Conservation (phyloP, 371 early-diverging fungal genomes). For the Chytridium lagenaria region DNA sequence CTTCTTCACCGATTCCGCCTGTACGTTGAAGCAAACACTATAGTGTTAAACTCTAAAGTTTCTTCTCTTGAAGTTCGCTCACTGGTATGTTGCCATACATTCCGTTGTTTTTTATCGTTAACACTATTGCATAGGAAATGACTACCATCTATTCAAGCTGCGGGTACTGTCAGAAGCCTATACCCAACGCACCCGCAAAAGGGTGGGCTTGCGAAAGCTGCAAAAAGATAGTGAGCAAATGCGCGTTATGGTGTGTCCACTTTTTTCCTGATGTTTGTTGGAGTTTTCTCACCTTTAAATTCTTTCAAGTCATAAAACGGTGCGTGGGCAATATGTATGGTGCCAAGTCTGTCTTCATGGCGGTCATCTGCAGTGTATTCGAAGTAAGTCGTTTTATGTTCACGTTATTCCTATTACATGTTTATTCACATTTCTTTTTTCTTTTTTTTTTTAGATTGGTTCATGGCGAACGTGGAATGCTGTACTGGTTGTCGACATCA, state of each 20-base stretch:
- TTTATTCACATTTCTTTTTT: not conserved
- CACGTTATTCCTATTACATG: not conserved
- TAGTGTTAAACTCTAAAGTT: slow-evolving; percentile 67
- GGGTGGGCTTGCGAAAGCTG: slow-evolving; percentile 83
- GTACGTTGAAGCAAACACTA: slow-evolving; percentile 70
- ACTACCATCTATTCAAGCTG: slow-evolving; percentile 78
- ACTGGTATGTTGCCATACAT: slow-evolving; percentile 51
- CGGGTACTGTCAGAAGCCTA: slow-evolving; percentile 72
- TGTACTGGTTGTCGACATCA: slow-evolving; percentile 47
- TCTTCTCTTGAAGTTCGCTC: slow-evolving; percentile 61
- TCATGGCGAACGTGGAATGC: slow-evolving; percentile 37
- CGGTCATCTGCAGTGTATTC: slow-evolving; percentile 51
- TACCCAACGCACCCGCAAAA: slow-evolving; percentile 50
- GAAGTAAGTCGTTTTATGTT: slow-evolving; percentile 22
- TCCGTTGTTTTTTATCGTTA: slow-evolving; percentile 25
- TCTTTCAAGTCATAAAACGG: slow-evolving; percentile 43
- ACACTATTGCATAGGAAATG: slow-evolving; percentile 59
- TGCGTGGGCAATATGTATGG: slow-evolving; percentile 50
- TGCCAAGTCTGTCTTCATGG: slow-evolving; percentile 57
- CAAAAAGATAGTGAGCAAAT: slow-evolving; percentile 65
- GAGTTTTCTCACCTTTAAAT: not conserved
- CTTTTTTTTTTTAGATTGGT: slow-evolving; percentile 36
- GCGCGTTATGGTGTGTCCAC: slow-evolving; percentile 71
- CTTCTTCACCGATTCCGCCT: slow-evolving; percentile 78
- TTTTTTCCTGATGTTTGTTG: not conserved